phyloP scores from a whole-genome alignment of 2,329 filamentous ascomycete species.

The Colletotrichum musicola region DNA sequence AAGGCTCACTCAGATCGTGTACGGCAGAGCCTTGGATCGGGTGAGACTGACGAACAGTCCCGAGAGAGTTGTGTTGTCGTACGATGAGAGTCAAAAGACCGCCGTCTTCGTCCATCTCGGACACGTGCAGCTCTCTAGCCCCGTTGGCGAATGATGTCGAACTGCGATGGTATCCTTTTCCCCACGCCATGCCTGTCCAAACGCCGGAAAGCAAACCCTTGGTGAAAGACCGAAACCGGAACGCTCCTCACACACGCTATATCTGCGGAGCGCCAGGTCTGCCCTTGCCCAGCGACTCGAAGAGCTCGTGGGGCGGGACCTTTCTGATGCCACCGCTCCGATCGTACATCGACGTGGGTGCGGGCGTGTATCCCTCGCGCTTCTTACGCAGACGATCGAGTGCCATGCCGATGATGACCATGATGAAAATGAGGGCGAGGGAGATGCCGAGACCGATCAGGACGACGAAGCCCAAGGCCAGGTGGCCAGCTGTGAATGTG shows the following conservation, averaged over 20 bases:
- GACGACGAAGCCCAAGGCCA: conserved; percentile 82
- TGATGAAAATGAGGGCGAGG: conserved; percentile 80
- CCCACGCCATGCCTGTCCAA: conserved; percentile 48
- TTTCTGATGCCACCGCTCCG: conserved; percentile 69
- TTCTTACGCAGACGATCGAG: conserved; percentile 82
- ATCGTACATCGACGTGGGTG: conserved; percentile 75
- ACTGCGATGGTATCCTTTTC: conserved; percentile 32
- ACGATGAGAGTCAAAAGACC: background rate
- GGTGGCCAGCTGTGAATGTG: conserved; percentile 59
- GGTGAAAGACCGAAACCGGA: conserved; percentile 19
- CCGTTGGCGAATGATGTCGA: conserved; percentile 27
- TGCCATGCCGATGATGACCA: conserved; percentile 80
- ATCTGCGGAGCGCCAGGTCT: conserved; percentile 64
- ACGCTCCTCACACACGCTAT: conserved; percentile 48
- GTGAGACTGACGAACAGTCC: background rate
- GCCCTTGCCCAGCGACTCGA: conserved; percentile 65
- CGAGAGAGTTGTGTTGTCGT: conserved; percentile 4
- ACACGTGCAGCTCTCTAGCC: background rate
- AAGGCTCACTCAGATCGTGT: conserved; percentile 18
- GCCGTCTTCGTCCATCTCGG: conserved; percentile 20
- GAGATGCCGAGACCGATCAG: conserved; percentile 85
- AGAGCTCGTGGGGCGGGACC: conserved; percentile 71
- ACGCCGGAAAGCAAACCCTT: conserved; percentile 48
- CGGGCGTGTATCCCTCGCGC: conserved; percentile 84
- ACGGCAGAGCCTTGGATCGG: conserved; percentile 1